Evolutionary conservation across 169 alveolate species (phyloP).

Genomic region (Babesia microti): DNA sequence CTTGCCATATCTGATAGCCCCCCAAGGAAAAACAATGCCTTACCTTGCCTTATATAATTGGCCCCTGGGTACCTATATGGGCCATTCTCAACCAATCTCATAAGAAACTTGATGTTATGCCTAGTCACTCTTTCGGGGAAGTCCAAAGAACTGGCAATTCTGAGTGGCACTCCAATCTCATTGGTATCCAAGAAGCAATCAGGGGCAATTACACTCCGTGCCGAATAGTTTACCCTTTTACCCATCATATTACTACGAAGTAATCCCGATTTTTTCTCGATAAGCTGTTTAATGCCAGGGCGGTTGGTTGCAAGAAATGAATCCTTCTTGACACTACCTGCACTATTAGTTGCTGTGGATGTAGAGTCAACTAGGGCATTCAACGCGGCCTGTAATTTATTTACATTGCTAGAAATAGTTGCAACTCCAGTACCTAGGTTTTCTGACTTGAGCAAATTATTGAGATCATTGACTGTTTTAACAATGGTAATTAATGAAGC

Average conservation of each 20-base stretch:
- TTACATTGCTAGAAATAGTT: constrained; percentile 18
- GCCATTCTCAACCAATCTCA: constrained; percentile 85
- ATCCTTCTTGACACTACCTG: constrained; percentile 44
- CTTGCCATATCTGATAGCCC: constrained; percentile 59
- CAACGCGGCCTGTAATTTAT: constrained; percentile 31
- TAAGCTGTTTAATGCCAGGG: constrained; percentile 85
- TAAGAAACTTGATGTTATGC: constrained; percentile 71
- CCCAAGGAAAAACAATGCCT: constrained; percentile 33
- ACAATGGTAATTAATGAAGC: constrained; percentile 55
- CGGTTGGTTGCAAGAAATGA: too few species aligned
- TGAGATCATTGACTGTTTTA: constrained; percentile 49
- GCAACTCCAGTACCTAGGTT: constrained; percentile 45
- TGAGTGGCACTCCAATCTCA: constrained; percentile 91
- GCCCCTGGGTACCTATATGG: constrained; percentile 95
- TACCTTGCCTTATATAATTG: constrained; percentile 61
- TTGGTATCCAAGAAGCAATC: constrained; percentile 93
- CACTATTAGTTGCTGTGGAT: constrained; percentile 17
- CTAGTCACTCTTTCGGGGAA: constrained; percentile 87
- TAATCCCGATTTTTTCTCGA: constrained; percentile 93
- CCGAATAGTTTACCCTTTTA: constrained; percentile 95
- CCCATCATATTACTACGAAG: constrained; percentile 98
- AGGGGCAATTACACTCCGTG: constrained; percentile 96
- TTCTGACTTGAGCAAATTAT: constrained; percentile 43
- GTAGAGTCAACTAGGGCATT: constrained; percentile 46
- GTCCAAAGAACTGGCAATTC: constrained; percentile 84